Evolutionary conservation across 139 green algal genomes (phyloP), one percentile per base, ranked within the genome.

Genomic region (Coelastrella sp.): DNA sequence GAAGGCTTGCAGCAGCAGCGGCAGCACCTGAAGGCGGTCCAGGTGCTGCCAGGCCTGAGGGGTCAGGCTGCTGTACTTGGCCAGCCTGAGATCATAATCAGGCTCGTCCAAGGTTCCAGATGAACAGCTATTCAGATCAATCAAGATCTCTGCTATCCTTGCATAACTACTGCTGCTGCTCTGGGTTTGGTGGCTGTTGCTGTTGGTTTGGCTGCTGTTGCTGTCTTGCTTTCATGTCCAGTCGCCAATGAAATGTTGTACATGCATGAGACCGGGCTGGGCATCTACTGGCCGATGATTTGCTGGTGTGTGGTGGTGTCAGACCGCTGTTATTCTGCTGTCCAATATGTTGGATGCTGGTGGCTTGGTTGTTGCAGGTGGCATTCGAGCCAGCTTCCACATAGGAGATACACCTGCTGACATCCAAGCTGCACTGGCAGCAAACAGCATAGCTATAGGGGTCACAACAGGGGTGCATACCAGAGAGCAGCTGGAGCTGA

Each of bases 401-500:
- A 53, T 82, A 4, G 78, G 79, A 8, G 48, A 86, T 41, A 86
- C 85, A 0, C 95, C 95, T 17, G 94, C 96, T 89, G 95, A 98
- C 67, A 89, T 98, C 19, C 86, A 92, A 81, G 96, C 96, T 7
- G 96, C 95, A 0, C 41, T 92, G 8, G 88, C 77, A 5, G 92
- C 90, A 2, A 92, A 92, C 4, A 93, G 92, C 0, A 74, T 89
- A 30, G 80, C 94, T 0, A 59, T 98, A 3, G 96, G 89, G 13
- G 92, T 98, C 4, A 86, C 88, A 0, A 98, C 96, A 0, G 96
- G 96, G 48, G 91, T 97, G 9, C 97, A 91, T 84, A 92, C 67
- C 2, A 35, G 51, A 30, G 80, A 93, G 71, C 84, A 95, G 80
- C 79, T 95, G 48, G 48, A 86, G 38, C 85, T 30, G 30, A 13